A percentile compares a stretch with the other conserved stretches of the same genome.
Conservation (phyloP, 768 basidiomycete species). For the Collybiopsis luxurians region DNA sequence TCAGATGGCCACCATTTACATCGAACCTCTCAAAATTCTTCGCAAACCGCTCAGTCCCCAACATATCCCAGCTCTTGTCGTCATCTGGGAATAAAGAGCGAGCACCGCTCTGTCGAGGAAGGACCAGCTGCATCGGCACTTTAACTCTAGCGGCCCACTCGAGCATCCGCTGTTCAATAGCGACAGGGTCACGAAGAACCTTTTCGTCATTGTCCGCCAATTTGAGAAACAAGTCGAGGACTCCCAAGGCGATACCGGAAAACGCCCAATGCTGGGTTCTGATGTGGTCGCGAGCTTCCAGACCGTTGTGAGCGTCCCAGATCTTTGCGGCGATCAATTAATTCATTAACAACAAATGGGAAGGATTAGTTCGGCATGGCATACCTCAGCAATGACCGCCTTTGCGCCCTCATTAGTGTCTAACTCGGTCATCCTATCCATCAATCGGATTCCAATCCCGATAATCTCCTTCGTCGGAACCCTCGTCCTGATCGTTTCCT, state of each 20-base stretch:
- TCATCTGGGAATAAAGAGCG: background rate
- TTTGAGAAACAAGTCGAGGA: background rate
- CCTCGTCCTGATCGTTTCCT: background rate
- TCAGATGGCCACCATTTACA: constrained; percentile 4
- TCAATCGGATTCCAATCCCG: background rate
- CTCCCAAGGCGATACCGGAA: background rate
- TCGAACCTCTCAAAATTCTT: constrained; percentile 3
- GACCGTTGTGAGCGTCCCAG: constrained; percentile 4
- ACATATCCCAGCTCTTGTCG: background rate
- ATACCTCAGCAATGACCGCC: background rate
- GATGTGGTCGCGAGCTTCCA: background rate
- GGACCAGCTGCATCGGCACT: background rate
- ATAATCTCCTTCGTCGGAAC: background rate
- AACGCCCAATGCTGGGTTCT: background rate
- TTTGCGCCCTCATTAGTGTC: background rate
- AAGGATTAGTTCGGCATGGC: background rate
- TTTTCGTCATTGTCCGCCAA: background rate
- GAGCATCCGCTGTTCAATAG: constrained; percentile 1
- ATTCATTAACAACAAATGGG: background rate
- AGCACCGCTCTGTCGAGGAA: constrained; percentile 2
- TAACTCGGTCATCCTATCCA: constrained; percentile 4
- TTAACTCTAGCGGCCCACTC: constrained; percentile 1
- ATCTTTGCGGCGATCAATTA: background rate
- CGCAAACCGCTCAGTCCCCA: background rate
- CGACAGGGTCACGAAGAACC: constrained; percentile 1